These are phyloP conservation scores for Lathyrus sativus DNA, from an alignment of 306 rosid genomes.

Conservation along the genomic window DNA sequence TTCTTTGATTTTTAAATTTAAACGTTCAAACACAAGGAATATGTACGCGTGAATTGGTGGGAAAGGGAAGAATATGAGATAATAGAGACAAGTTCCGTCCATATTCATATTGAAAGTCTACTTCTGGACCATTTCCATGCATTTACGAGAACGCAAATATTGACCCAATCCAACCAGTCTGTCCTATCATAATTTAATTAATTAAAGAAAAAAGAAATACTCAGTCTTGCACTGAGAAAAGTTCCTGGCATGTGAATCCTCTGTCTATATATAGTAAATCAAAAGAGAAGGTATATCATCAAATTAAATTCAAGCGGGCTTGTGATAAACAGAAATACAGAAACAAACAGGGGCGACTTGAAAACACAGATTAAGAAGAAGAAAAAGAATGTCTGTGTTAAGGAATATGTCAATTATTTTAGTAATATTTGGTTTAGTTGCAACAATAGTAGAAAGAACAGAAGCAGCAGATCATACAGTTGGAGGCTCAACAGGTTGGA, in stretches of 20 bases:
- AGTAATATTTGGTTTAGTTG: slow-evolving; percentile 5
- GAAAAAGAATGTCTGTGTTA: slow-evolving; percentile 29
- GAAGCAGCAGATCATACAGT: slow-evolving; percentile 39
- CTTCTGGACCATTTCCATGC: slow-evolving; percentile 14
- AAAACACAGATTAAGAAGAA: slow-evolving; percentile 1
- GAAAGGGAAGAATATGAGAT: not conserved
- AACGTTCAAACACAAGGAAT: slow-evolving; percentile 17
- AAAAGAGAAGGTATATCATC: not conserved
- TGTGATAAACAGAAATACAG: not conserved
- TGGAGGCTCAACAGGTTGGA: slow-evolving; percentile 48
- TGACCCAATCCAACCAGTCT: slow-evolving; percentile 31
- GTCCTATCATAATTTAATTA: not conserved
- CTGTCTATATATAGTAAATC: slow-evolving; percentile 35
- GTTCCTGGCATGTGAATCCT: not conserved
- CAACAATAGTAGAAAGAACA: slow-evolving; percentile 3
- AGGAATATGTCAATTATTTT: slow-evolving; percentile 27
- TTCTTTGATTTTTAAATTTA: no score
- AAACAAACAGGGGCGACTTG: slow-evolving; percentile 39
- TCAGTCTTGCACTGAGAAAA: not conserved
- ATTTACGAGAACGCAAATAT: not conserved
- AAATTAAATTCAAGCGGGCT: slow-evolving; percentile 2
- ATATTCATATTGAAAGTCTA: not conserved
- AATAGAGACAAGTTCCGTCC: slow-evolving; percentile 3
- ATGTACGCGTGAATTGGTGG: not conserved
- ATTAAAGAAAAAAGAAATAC: not conserved